Evolutionary conservation across 768 basidiomycete genomes (phyloP), one percentile per base, ranked within the genome.

Genomic region (Pisolithus marmoratus): DNA sequence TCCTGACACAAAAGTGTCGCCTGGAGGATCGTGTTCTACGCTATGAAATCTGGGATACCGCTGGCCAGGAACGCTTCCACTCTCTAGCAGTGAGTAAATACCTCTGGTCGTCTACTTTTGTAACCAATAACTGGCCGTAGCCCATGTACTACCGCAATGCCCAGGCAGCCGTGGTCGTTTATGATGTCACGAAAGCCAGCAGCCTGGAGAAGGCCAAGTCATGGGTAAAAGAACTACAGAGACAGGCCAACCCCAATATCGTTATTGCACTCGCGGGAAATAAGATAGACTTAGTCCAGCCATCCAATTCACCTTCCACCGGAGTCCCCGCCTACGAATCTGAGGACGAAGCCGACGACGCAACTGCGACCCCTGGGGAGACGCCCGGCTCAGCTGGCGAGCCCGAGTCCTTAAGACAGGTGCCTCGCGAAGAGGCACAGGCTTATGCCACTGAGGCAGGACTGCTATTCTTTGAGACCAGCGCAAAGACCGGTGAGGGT

Each of bases 61-160:
- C 92, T 34, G 91, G 90, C 48, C 88, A 92, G 73, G 94, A 97
- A 72, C 89, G 95, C 48, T 98, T 98, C 74, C 95, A 97, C 68
- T 96, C 94, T 46, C 84, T 96, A 51, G 94, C 94, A 27, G 89
- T 90, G 67, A 65, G 87, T 79, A 53, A 14, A 38, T 20, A 38
- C 38, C n/a, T 43, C 50, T 50, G 37, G 50, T 45, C 20, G 57
- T 50, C 47, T 19, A 19, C 37, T 19, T 11, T 44, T 22, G 46
- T 45, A 57, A 29, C 47, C 51, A 4, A 49, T 54, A 40, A 55
- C 50, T 56, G 48, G 20, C 34, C 19, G 19, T 54, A 91, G 89
- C 95, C 96, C 43, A 98, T 98, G 95, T 96, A 96, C 69, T 97
- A 96, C 70, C 90, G 96, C 63, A 97, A 98, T 63, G 93, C 95